Percentiles rank a stretch among this genome's conserved stretches.
Evolutionary conservation across 148 eudicot genomes (phyloP).

Genomic region (Selenicereus undatus): DNA sequence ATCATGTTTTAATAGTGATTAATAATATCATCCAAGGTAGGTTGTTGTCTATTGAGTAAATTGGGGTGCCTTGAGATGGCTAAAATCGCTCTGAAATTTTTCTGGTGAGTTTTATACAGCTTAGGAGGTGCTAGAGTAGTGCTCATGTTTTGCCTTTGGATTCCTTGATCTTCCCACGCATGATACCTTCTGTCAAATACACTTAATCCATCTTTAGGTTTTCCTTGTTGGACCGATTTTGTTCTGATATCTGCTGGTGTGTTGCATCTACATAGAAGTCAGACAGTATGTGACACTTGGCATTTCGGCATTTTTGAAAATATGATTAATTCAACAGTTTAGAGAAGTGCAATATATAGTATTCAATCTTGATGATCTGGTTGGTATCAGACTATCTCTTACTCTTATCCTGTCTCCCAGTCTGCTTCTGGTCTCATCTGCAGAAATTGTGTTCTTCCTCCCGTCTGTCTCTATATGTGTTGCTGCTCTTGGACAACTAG

Average conservation of each 20-base stretch:
- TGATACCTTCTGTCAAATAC: background rate
- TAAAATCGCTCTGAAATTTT: background rate
- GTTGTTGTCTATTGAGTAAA: background rate
- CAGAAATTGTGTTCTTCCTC: no score
- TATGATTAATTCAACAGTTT: background rate
- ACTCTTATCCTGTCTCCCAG: no score
- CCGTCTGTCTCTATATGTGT: no score
- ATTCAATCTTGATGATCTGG: no score
- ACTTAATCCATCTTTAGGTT: background rate
- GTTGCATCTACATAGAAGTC: background rate
- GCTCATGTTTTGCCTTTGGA: background rate
- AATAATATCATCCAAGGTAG: background rate
- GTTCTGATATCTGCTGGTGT: background rate
- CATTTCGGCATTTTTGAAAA: background rate
- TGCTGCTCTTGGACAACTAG: no score
- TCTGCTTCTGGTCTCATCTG: no score
- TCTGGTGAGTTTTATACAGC: background rate
- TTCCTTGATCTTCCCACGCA: background rate
- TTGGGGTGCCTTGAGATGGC: background rate
- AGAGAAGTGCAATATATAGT: background rate
- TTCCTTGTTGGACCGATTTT: background rate
- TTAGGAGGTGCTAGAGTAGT: background rate
- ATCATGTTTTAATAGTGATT: background rate
- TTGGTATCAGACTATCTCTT: no score
- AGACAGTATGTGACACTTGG: background rate